Evolutionary conservation across 768 basidiomycete species (phyloP), one percentile per base, ranked within the genome.

Genomic region (Amyloporia xantha): DNA sequence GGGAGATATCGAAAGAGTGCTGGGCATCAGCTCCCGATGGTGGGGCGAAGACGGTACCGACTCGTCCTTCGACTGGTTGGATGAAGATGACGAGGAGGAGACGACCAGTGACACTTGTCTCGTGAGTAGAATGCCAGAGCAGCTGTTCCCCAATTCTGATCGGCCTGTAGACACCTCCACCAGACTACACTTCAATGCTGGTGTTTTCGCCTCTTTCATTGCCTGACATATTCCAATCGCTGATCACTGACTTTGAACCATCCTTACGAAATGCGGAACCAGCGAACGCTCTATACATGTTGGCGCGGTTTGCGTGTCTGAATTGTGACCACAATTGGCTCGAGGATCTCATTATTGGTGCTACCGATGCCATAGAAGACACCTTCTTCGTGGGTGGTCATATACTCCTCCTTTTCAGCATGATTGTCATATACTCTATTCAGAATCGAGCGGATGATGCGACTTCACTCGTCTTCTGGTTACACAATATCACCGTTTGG

Each of bases 271-370:
- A 92, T 65, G 68, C 85, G 2, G 81, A 92, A 27, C 94, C 96
- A 13, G 96, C 95, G 24, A 97, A 95, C 62, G 81, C 81, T 10
- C 69, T 99, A 42, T 96, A 93, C 66, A 78, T 96, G 69, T 76
- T 93, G 44, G 84, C 91, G 11, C 81, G 93, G 39, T 99, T 95
- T 67, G 96, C 96, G n/a, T 85, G 83, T 55, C 68, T 91, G 24
- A 83, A 79, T n/a, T 92, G 91, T 60, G 91, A 93, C 62, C 82
- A 88, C 54, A 82, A 81, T 1, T 93, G 95, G 89, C 70, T 97
- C 21, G 93, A 95, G 64, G 93, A 96, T 62, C 73, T 99, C 23
- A 78, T 98, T 47, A 80, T 94, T 30, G 88, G 88, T 15, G 91
- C 91, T 0, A 87, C 93, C 17, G 92, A 96, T 63, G 75, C 84